Base-by-base conservation (phyloP, 2,329 filamentous ascomycete species). In the Penicillium sp. region DNA sequence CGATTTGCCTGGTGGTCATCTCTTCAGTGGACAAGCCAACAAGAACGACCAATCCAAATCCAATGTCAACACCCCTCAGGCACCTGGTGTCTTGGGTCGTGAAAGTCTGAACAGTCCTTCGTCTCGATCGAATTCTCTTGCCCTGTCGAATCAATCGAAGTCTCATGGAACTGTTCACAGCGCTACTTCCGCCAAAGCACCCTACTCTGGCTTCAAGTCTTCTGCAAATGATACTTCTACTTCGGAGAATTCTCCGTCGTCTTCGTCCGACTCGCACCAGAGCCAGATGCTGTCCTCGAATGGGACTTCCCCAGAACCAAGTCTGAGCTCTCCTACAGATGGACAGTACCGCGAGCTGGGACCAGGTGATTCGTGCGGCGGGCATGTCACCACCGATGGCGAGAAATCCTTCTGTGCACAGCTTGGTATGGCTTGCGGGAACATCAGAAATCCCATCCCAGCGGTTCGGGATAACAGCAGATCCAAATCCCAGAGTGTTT, bases 1-100 rank as follows among this genome's bases (percentile, higher is more conserved):
- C 47, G 83, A 87, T 58, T 82, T 96, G 27, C 83, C 84, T 21
- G 79, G 78, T 29, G 75, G 78, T 4, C 81, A 83, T 60, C 77
- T 84, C 13, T 80, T 84, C 59, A 81, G 79, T 55, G 73, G 77
- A n/a, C 71, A 77, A 9, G 63, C 77, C 31, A 75, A 75, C 38
- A 75, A 75, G 66, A 66, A 75, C 17, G 62, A 66, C 27, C 60
- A 68, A 61, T 56, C 65, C 9, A 61, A 66, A n/a, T n/a, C 63
- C 13, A 61, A 59, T 17, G 59, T 58, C 15, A 64, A 57, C 42
- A 50, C 60, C 23, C 55, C 60, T 27, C 67, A 67, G 9, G 64
- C 69, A 10, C 69, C 72, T 10, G 72, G 73, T 23, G 69, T 74
- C 12, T 38, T 74, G 56, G 67, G 55, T 31, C 71, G 71, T 4